Percentiles rank a stretch among this genome's conserved stretches.
Evolutionary conservation across 2,329 filamentous ascomycete genomes (phyloP).

Genomic region (Neodidymelliopsis sp.): DNA sequence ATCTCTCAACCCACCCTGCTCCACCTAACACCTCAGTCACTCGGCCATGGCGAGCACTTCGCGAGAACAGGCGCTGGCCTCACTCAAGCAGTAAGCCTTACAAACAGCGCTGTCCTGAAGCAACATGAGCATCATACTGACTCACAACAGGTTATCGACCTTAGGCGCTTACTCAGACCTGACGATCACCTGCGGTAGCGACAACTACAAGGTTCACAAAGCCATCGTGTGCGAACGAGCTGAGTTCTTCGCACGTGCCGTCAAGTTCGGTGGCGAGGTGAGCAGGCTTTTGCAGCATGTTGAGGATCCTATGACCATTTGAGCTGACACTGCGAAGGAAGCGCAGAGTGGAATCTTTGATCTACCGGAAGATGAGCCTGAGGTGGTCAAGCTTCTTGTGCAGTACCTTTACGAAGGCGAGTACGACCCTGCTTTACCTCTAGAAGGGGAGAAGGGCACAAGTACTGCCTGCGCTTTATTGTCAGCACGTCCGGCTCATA

Average conservation of each 20-base stretch:
- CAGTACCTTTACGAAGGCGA: conserved; percentile 30
- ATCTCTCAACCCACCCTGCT: too few species aligned
- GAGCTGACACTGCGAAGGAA: not conserved
- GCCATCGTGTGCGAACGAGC: conserved; percentile 20
- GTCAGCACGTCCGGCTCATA: too few species aligned
- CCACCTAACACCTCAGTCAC: too few species aligned
- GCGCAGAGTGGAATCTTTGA: not conserved
- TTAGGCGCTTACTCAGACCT: conserved; percentile 26
- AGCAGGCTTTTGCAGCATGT: too few species aligned
- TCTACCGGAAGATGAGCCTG: conserved; percentile 23
- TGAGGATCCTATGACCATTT: too few species aligned
- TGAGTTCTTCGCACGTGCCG: conserved; percentile 18
- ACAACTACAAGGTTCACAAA: conserved; percentile 31
- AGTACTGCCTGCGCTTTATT: too few species aligned
- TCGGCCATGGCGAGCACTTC: not conserved
- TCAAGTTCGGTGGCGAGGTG: conserved; percentile 2
- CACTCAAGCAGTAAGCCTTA: not conserved
- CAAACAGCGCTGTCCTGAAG: too few species aligned
- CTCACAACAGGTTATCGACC: not conserved
- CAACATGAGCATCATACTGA: not conserved
- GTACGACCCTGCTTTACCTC: conserved; percentile 3
- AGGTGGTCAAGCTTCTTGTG: conserved; percentile 15
- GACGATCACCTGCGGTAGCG: conserved; percentile 18
- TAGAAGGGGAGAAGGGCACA: too few species aligned
- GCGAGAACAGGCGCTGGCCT: not conserved